These are phyloP conservation scores for Triangularia verruculosa DNA, from an alignment of 2,329 filamentous ascomycete genomes.

Conservation along the genomic window DNA sequence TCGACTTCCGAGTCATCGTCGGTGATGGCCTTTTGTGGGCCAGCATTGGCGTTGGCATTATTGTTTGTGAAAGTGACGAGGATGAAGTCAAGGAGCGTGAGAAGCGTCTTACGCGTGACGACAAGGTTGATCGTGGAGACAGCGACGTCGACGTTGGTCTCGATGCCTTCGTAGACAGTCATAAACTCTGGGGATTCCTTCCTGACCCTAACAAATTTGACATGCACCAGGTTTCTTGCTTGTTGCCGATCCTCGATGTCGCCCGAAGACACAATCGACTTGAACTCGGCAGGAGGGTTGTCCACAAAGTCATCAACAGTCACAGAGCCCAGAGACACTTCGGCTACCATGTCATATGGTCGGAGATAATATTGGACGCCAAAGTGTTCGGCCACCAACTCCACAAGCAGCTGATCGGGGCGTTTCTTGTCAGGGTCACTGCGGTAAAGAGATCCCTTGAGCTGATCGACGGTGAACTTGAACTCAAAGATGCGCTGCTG, in stretches of 20 bases:
- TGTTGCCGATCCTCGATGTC: constrained; percentile 69
- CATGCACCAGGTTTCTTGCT: constrained; percentile 76
- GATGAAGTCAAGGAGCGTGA: constrained; percentile 92
- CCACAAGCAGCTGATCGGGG: constrained; percentile 79
- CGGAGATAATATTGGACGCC: constrained; percentile 83
- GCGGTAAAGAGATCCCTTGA: constrained; percentile 88
- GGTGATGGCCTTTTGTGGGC: constrained; percentile 36
- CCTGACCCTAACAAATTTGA: constrained; percentile 90
- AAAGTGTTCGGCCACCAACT: constrained; percentile 87
- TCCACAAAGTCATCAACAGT: constrained; percentile 95
- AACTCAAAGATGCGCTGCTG: constrained; percentile 94
- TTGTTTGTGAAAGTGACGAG: constrained; percentile 81
- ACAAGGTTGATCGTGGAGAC: constrained; percentile 96
- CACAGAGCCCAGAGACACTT: constrained; percentile 82
- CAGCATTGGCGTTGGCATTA: constrained; percentile 33
- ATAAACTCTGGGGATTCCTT: constrained; percentile 89
- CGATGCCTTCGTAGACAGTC: constrained; percentile 86
- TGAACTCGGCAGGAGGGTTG: constrained; percentile 84
- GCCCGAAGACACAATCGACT: constrained; percentile 90
- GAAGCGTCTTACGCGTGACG: constrained; percentile 85
- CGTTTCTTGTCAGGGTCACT: constrained; percentile 76
- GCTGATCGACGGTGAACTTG: constrained; percentile 90
- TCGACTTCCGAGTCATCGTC: constrained; percentile 41
- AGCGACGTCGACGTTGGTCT: constrained; percentile 85
- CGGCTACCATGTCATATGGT: constrained; percentile 88